phyloP scores from a whole-genome alignment of 2,329 filamentous ascomycete genomes.

The Macrophomina phaseolina region DNA sequence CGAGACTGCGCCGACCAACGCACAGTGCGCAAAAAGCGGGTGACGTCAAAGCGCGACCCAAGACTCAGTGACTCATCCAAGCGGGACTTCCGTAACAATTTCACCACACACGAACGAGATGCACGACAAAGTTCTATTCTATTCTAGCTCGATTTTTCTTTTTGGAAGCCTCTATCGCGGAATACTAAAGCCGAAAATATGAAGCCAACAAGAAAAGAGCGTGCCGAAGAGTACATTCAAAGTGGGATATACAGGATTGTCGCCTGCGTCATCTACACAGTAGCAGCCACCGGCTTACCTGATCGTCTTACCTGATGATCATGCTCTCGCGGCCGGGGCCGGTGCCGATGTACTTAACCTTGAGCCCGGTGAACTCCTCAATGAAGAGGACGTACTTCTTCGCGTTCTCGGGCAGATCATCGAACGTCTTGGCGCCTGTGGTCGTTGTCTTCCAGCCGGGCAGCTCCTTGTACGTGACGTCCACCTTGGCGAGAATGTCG shows the following conservation, averaged over 20 bases:
- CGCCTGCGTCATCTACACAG: slow-evolving; percentile 4
- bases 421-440: slow-evolving; percentile 63
- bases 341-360: slow-evolving; percentile 70
- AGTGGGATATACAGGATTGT: slow-evolving; percentile 1
- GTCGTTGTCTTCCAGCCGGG: slow-evolving; percentile 73
- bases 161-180: background rate
- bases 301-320: slow-evolving; percentile 55
- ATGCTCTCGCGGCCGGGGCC: slow-evolving; percentile 70
- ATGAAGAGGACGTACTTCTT: slow-evolving; percentile 71
- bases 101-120: background rate
- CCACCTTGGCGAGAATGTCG: slow-evolving; percentile 61
- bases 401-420: slow-evolving; percentile 68
- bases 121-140: slow-evolving; percentile 14
- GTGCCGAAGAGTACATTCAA: background rate
- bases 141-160: slow-evolving; percentile 15
- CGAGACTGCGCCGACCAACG: no score
- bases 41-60: no score
- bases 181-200: background rate
- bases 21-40: no score
- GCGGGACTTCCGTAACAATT: no score
- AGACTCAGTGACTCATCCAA: no score
- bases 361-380: slow-evolving; percentile 68
- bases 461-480: slow-evolving; percentile 72
- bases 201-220: slow-evolving; percentile 9
- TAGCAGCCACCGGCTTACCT: background rate